Base-by-base conservation (phyloP, 179 eudicot species). In the Beta lomatogona region DNA sequence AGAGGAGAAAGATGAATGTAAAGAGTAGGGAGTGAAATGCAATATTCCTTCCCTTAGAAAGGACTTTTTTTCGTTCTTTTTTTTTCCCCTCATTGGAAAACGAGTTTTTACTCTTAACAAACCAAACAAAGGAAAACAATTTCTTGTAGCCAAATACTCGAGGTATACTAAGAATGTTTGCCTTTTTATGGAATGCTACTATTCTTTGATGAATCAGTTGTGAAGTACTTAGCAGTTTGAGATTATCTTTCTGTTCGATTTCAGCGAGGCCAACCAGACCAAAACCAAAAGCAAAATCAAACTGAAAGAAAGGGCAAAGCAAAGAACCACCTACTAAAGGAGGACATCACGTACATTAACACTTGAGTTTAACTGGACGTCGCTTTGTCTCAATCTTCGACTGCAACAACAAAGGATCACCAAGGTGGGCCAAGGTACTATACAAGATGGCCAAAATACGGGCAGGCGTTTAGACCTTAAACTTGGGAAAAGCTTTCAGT, bases 241-340 rank as follows among this genome's bases (percentile, higher is more conserved):
- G 50, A 14, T 22, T 54, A 4, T 58, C 46, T 57, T 55, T 73
- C 36, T 68, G 36, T 71, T 71, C 52, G 65, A 48, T 78, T 69
- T 77, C 88, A 95, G 99, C 87, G 92, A 80, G 97, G 94, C 63
- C 87, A 92, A 89, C 91, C 97, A 4, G 97, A 90, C 68, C 87
- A 83, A 77, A 84, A 77, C 2, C 86, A 77, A 54, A 84, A 80
- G 44, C 80, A 48, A 80, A 61, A 36, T 36, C 41, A 36, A 36
- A 82, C 52, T 54, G 82, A 76, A 57, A 91, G 87, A 80, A 86
- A 89, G 52, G 92, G 90, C 72, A 91, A 85, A 79, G 97, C 90
- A 66, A 91, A 91, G 86, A 89, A 87, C 88, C 86, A 89, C 21
- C 50, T 93, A 41, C 63, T 75, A 21, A 90, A 92, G 77, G 93